Evolutionary conservation across 352 stramenopile genomes (phyloP), one percentile per base, ranked within the genome.

Genomic region (Phytopythium chamaehyphon): DNA sequence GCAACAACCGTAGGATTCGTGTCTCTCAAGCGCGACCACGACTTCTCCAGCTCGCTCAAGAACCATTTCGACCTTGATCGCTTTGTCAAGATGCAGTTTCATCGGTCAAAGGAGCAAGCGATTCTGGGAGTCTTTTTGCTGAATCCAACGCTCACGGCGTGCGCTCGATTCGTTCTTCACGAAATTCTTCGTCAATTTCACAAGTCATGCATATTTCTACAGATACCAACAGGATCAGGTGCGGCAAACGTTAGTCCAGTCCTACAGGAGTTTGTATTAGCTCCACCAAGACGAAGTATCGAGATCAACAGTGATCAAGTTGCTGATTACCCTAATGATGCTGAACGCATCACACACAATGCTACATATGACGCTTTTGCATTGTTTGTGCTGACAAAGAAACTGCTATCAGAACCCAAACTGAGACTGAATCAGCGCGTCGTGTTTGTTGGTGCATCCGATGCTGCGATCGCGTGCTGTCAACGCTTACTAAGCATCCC

Each of bases 371-470:
- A 72, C 45, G 22, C 51, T 9, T 88, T 88, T 38, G 75, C 86
- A 16, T 70, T 97, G n/a, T 96, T 96, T 56, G 74, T 89, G 26
- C 33, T 95, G 40, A 83, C 90, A 0, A 90, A 90, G 55, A 75
- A 84, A 37, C 61, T 96, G 36, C 59, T 97, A 1, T 90, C 77
- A 15, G 87, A 97, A 69, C 83, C 83, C 1, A 96, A 95, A 43
- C n/a, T 90, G 33, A 66, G 73, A 5, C 57, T 92, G 14, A 94
- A 93, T 59, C 72, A 90, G 40, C 82, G 89, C 12, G 58, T 97
- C 10, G 90, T 97, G 10, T 51, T 97, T 15, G 76, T 97, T 0
- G 91, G 90, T 1, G 84, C 77, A 0, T 94, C 82, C 0, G 81
- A 93, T 33, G 78, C 84, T 31, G 88, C 77, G 11, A 54, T 97